Percentiles rank a stretch among this genome's conserved stretches.
phyloP scores from a whole-genome alignment of 2,329 filamentous ascomycete species.

The Exserohilum rostratum region DNA sequence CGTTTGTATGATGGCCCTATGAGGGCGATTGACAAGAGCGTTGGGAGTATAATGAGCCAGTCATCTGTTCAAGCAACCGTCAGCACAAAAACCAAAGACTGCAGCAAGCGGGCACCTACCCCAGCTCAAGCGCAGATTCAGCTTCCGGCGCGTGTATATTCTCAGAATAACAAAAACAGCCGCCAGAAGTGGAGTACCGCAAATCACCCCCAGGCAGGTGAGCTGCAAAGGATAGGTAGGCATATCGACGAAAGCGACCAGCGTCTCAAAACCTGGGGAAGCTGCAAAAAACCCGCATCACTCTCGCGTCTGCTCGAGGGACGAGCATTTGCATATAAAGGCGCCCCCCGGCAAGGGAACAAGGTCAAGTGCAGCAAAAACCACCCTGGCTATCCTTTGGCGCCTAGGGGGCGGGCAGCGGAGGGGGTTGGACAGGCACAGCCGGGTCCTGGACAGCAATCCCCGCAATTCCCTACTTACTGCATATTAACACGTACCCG shows the following conservation, averaged over 20 bases:
- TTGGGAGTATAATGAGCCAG: conserved; percentile 47
- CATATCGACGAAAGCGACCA: conserved; percentile 38
- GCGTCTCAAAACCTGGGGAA: conserved; percentile 23
- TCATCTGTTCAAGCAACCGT: conserved; percentile 40
- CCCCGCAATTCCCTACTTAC: conserved; percentile 22
- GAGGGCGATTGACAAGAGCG: conserved; percentile 44
- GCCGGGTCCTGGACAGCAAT: conserved; percentile 11
- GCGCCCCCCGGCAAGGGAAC: neutral
- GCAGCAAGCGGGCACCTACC: conserved; percentile 29
- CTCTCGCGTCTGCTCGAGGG: conserved; percentile 31
- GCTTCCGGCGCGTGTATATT: conserved; percentile 47
- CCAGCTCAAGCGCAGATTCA: conserved; percentile 46
- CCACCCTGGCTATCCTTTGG: conserved; percentile 19
- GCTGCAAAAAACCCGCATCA: conserved; percentile 40
- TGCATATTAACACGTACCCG: conserved; percentile 27
- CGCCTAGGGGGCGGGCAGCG: conserved; percentile 5
- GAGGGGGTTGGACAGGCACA: conserved; percentile 17
- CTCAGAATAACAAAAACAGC: conserved; percentile 43
- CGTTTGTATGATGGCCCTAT: conserved; percentile 47
- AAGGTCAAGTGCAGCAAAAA: conserved; percentile 14
- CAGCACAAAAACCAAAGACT: conserved; percentile 14
- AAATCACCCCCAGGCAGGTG: conserved; percentile 47
- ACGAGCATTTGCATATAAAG: conserved; percentile 39
- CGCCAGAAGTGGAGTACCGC: conserved; percentile 41
- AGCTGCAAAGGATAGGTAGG: conserved; percentile 47